Evolutionary conservation across 345 rosid genomes (phyloP).

Genomic region (Brassica incana): DNA sequence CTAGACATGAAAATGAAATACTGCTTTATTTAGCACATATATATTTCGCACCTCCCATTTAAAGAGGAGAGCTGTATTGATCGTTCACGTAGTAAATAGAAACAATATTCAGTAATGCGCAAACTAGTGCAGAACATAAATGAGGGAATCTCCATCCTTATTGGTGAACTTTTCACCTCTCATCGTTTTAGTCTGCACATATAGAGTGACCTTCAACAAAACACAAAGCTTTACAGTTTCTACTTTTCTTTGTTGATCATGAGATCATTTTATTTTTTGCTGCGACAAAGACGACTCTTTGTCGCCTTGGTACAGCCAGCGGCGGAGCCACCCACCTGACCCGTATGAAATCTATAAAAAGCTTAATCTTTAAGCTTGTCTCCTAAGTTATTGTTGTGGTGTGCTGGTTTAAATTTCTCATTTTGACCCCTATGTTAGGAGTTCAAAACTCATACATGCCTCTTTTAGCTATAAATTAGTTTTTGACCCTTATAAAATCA

Average conservation of each 20-base stretch:
- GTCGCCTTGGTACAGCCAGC: neutral
- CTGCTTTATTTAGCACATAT: neutral
- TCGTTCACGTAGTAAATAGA: constrained; percentile 13
- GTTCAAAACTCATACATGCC: too few species aligned
- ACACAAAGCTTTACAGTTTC: constrained; percentile 7
- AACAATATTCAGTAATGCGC: constrained; percentile 5
- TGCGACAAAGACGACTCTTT: neutral
- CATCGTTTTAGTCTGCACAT: constrained; percentile 22
- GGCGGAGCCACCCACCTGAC: too few species aligned
- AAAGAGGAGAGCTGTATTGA: neutral
- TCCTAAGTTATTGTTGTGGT: too few species aligned
- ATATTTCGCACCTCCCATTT: neutral
- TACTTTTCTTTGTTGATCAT: constrained; percentile 17
- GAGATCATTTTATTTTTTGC: constrained; percentile 15
- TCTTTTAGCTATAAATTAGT: too few species aligned
- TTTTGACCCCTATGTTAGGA: too few species aligned
- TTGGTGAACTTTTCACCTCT: constrained; percentile 16
- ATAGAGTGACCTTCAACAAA: constrained; percentile 3
- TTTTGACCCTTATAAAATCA: too few species aligned
- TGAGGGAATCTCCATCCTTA: constrained; percentile 25
- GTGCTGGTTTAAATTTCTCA: too few species aligned
- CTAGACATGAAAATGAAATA: neutral
- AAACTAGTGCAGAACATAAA: constrained; percentile 8
- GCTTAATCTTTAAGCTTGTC: too few species aligned
- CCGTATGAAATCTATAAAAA: too few species aligned